Percentiles rank a stretch among this genome's conserved stretches.
Conservation (phyloP, 345 rosid genomes). For the Gossypium australe region DNA sequence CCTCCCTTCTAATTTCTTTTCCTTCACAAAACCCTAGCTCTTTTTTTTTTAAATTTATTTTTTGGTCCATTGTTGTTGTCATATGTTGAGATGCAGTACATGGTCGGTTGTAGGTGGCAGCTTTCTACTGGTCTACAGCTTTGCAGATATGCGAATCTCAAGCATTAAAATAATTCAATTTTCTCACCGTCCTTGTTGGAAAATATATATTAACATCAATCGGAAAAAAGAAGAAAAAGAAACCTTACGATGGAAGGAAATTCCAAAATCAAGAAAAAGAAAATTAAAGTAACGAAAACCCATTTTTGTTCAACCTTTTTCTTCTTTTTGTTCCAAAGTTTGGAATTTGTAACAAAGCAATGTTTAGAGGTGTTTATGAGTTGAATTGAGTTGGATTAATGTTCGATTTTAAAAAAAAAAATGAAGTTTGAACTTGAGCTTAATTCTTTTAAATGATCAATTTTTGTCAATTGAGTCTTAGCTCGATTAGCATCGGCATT, state of each 20-base stretch:
- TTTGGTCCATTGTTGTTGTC: not conserved
- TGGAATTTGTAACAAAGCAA: not conserved
- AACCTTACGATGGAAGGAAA: not conserved
- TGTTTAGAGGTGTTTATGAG: too few relatives aligned
- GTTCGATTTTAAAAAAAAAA: too few relatives aligned
- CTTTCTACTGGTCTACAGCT: not conserved
- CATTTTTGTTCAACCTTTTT: not conserved
- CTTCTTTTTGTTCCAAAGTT: not conserved
- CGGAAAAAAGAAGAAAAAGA: not conserved
- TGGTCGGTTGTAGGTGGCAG: slow-evolving; percentile 10
- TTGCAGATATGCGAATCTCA: not conserved
- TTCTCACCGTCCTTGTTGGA: not conserved
- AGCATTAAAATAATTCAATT: not conserved
- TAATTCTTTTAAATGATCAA: too few relatives aligned
- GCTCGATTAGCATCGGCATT: too few relatives aligned
- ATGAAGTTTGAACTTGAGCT: too few relatives aligned
- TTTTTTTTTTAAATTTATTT: not conserved
- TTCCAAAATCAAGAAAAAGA: too few relatives aligned
- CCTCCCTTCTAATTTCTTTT: not conserved
- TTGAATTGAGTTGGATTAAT: too few relatives aligned
- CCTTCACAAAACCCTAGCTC: not conserved
- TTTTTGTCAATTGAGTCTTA: too few relatives aligned
- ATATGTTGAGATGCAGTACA: not conserved
- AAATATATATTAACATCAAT: not conserved
- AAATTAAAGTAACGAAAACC: not conserved